Evolutionary conservation across 148 eudicot species (phyloP).

Genomic region (Suaeda aralocaspica): DNA sequence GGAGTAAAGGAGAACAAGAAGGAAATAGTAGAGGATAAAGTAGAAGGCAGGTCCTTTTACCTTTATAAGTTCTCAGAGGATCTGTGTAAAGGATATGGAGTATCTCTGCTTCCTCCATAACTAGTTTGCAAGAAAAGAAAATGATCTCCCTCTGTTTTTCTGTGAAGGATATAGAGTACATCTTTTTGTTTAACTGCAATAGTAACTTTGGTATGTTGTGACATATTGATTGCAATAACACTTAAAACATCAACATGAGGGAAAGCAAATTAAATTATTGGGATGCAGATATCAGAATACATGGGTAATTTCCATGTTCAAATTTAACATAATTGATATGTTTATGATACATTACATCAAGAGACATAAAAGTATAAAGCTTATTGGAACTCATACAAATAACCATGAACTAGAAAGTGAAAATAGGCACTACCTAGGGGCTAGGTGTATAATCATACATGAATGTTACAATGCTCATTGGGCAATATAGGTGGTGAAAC

Average conservation of each 20-base stretch:
- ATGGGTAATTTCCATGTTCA: neutral
- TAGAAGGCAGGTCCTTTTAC: neutral
- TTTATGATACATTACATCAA: slow-evolving; percentile 19
- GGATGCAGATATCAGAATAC: neutral
- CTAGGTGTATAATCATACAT: slow-evolving; percentile 16
- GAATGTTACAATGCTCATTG: slow-evolving; percentile 20
- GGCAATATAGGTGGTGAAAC: slow-evolving; percentile 22
- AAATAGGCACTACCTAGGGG: slow-evolving; percentile 22
- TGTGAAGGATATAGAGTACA: no score
- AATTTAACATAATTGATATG: slow-evolving; percentile 11
- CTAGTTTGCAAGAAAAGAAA: neutral
- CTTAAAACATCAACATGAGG: neutral
- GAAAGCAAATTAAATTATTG: neutral
- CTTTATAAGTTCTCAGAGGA: neutral
- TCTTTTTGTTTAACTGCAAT: no score
- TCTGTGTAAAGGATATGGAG: neutral
- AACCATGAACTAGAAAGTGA: slow-evolving; percentile 18
- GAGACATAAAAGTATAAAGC: slow-evolving; percentile 18
- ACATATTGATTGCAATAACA: neutral
- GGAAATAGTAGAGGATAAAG: neutral
- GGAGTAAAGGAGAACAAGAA: neutral
- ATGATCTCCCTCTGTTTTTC: neutral
- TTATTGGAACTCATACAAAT: slow-evolving; percentile 13
- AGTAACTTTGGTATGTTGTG: no score
- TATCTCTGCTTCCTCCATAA: neutral